Conservation (phyloP, 225 moss, liverwort and hornwort genomes). For the Neckera pumila region DNA sequence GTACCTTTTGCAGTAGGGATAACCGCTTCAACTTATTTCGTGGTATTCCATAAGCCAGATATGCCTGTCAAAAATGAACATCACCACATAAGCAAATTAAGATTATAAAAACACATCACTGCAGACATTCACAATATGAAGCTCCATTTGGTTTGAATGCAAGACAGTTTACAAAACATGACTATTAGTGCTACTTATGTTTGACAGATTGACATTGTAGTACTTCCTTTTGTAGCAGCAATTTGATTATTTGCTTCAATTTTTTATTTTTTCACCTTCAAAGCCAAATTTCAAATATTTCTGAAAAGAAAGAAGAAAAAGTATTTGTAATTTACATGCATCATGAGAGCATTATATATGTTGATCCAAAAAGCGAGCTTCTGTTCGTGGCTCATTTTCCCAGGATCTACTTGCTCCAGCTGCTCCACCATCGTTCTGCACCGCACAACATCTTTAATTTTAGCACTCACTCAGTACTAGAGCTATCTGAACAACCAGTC, state of each 20-base stretch:
- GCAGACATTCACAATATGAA: background rate
- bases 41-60: constrained; percentile 87
- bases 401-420: constrained; percentile 76
- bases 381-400: constrained; percentile 66
- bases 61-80: constrained; percentile 36
- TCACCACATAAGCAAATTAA: background rate
- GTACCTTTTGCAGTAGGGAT: constrained; percentile 72
- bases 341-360: constrained; percentile 89
- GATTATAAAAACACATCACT: background rate
- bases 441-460: background rate
- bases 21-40: constrained; percentile 69
- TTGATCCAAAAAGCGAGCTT: constrained; percentile 94
- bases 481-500: background rate
- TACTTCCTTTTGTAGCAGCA: background rate
- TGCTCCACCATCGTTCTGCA: constrained; percentile 82
- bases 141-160: background rate
- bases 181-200: background rate
- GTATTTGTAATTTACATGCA: constrained; percentile 53
- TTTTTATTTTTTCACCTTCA: background rate
- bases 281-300: no score
- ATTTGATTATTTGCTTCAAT: no score
- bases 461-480: background rate
- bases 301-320: background rate
- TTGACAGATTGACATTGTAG: background rate
- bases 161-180: background rate